Evolutionary conservation across 164 flowering plant species (phyloP).

Genomic region (Warburgia ugandensis): DNA sequence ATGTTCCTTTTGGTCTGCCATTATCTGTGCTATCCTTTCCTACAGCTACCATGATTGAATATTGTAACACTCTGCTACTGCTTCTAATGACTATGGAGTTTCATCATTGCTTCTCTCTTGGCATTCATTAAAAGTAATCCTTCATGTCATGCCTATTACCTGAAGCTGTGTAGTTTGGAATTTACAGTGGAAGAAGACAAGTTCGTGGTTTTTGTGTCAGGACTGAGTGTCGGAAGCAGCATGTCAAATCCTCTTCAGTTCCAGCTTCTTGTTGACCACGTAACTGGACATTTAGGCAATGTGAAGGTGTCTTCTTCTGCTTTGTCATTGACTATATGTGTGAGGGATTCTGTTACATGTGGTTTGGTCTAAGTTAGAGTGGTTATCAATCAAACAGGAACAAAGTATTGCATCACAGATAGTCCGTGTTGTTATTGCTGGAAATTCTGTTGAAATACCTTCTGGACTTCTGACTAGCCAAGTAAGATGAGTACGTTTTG

Average conservation of each 20-base stretch:
- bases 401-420: constrained; percentile 76
- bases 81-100: too few species aligned
- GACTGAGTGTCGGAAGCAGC: constrained; percentile 65
- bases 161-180: constrained; percentile 1
- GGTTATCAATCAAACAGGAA: constrained; percentile 38
- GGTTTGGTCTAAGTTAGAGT: background rate
- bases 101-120: too few species aligned
- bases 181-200: constrained; percentile 76
- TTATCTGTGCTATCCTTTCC: too few species aligned
- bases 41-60: too few species aligned
- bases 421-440: constrained; percentile 84
- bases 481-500: constrained; percentile 24
- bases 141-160: background rate
- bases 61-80: too few species aligned
- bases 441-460: constrained; percentile 74
- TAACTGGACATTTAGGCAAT: constrained; percentile 95
- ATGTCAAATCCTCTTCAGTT: constrained; percentile 68
- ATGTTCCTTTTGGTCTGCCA: too few species aligned
- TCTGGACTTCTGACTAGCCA: constrained; percentile 68
- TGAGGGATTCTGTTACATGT: background rate
- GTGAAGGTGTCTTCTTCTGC: constrained; percentile 46
- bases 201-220: constrained; percentile 82
- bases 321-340: constrained; percentile 3
- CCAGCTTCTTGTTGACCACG: constrained; percentile 94
- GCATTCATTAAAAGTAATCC: background rate